These are phyloP conservation scores for Solanum gandarillasii DNA, from an alignment of 257 asterid genomes.

Conservation along the genomic window DNA sequence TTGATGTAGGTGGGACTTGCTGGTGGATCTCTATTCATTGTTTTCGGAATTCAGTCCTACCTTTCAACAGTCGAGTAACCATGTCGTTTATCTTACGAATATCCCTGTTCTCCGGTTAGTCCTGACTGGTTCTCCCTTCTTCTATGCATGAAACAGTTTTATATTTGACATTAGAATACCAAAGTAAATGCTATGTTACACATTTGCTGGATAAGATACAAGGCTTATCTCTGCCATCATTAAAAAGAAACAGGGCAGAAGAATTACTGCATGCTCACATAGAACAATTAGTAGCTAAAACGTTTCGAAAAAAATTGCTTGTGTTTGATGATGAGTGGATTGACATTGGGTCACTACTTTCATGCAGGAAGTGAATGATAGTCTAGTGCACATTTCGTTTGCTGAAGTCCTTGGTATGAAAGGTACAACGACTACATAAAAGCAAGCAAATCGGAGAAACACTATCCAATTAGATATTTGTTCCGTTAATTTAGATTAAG, in stretches of 20 bases:
- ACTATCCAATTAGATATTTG: not conserved
- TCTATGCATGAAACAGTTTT: not conserved
- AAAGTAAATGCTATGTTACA: not conserved
- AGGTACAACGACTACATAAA: not conserved
- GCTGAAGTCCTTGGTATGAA: not conserved
- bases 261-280: not conserved
- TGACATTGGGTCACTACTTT: not conserved
- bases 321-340: not conserved
- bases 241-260: not conserved
- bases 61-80: slow-evolving; percentile 54
- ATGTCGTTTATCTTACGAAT: slow-evolving; percentile 8
- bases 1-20: slow-evolving; percentile 66
- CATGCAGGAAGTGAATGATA: not conserved
- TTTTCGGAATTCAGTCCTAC: slow-evolving; percentile 88
- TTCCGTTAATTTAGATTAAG: not conserved
- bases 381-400: not conserved
- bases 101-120: slow-evolving; percentile 29
- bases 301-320: not conserved
- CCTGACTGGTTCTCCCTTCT: not conserved
- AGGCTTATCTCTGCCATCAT: not conserved
- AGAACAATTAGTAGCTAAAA: not conserved
- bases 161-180: not conserved
- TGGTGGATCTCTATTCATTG: slow-evolving; percentile 84
- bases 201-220: not conserved
- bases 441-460: not conserved